A percentile compares a stretch with the other conserved stretches of the same genome.
Evolutionary conservation across 306 rosid species (phyloP).

Genomic region (Arachis stenosperma): DNA sequence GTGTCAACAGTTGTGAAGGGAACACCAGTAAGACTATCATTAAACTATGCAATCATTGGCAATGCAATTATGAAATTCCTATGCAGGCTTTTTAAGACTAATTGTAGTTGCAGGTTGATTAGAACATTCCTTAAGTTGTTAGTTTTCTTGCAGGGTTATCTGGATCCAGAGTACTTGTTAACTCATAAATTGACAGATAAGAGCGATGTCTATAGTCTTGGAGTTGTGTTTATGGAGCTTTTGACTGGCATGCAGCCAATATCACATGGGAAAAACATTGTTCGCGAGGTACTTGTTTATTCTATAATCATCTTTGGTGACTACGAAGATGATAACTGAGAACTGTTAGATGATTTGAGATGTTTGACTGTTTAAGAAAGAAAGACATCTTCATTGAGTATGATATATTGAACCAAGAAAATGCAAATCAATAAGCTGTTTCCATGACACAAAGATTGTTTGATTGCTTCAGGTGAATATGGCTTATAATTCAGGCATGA

Average conservation of each 20-base stretch:
- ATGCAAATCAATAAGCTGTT: no score
- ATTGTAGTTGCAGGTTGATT: neutral
- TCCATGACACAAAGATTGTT: conserved; percentile 15
- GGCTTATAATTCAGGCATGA: conserved; percentile 52
- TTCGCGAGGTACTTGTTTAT: conserved; percentile 63
- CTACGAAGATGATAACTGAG: neutral
- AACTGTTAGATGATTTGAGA: neutral
- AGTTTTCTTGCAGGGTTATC: conserved; percentile 63
- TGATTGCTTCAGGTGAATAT: conserved; percentile 53
- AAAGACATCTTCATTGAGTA: no score
- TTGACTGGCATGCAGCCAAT: conserved; percentile 69
- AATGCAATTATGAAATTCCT: neutral
- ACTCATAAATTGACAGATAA: conserved; percentile 78
- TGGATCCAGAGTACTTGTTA: conserved; percentile 81
- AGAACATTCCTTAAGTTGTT: neutral
- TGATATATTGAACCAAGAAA: no score
- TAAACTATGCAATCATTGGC: neutral
- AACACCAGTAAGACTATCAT: conserved; percentile 64
- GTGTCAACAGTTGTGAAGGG: conserved; percentile 93
- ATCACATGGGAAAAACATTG: conserved; percentile 75
- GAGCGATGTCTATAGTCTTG: conserved; percentile 79
- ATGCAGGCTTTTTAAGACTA: neutral
- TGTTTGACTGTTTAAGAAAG: no score
- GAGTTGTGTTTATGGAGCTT: conserved; percentile 77
- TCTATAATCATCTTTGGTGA: neutral